Evolutionary conservation across 306 rosid species (phyloP).

Genomic region (Arachis stenosperma): DNA sequence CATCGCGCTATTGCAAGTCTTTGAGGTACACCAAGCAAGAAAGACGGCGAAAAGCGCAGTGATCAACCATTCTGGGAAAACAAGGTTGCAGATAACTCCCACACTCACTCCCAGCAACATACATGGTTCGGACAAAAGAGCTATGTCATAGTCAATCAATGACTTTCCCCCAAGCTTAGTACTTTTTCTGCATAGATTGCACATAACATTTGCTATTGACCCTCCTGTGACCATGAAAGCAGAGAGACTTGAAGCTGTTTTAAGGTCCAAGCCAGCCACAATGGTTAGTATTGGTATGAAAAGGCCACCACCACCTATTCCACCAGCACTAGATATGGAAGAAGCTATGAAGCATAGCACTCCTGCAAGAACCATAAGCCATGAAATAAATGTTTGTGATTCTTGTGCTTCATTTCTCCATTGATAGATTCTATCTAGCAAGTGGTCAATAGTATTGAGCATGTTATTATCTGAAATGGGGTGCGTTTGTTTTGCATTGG

Average conservation of each 20-base stretch:
- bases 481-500: slow-evolving; percentile 59
- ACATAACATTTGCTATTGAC: slow-evolving; percentile 74
- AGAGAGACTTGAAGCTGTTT: slow-evolving; percentile 79
- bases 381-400: slow-evolving; percentile 42
- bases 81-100: slow-evolving; percentile 84
- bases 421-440: slow-evolving; percentile 39
- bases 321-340: slow-evolving; percentile 85
- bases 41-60: slow-evolving; percentile 71
- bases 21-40: slow-evolving; percentile 86
- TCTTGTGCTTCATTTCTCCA: slow-evolving; percentile 34
- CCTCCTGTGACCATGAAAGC: slow-evolving; percentile 99
- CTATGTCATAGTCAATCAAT: slow-evolving; percentile 75
- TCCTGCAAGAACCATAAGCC: slow-evolving; percentile 55
- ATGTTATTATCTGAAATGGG: slow-evolving; percentile 44
- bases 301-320: slow-evolving; percentile 89
- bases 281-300: slow-evolving; percentile 76
- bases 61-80: slow-evolving; percentile 87
- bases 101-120: slow-evolving; percentile 86
- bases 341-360: slow-evolving; percentile 70
- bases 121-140: slow-evolving; percentile 80
- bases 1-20: slow-evolving; percentile 67
- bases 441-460: slow-evolving; percentile 32
- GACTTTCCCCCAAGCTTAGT: slow-evolving; percentile 55
- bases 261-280: slow-evolving; percentile 74
- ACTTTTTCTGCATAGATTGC: slow-evolving; percentile 48